Evolutionary conservation across 176 grass and related monocot genomes (phyloP), one percentile per base, ranked within the genome.

Genomic region (Thalia dealbata): DNA sequence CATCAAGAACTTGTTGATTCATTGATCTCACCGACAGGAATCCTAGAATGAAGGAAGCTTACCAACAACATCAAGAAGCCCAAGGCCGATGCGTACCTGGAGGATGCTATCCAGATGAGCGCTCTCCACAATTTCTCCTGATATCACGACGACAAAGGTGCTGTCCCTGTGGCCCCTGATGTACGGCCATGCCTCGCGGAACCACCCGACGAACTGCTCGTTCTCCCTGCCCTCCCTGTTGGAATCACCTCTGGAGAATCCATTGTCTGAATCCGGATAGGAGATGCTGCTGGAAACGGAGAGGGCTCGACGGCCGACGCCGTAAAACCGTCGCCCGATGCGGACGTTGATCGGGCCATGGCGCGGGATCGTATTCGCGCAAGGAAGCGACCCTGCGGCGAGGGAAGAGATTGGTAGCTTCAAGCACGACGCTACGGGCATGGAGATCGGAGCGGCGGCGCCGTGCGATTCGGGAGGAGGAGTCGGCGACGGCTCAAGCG

Each of bases 121-220:
- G 7, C 83, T 87, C n/a, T 85, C 79, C 26, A 91, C 81, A 66
- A 96, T 89, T 71, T 96, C 88, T 43, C 83, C 83, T 0, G 91
- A 96, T 69, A 96, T 69, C 44, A 91, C 86, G 60, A 96, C 81
- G 14, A 96, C 88, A 69, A 96, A 96, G 69, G 83, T 91, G 79
- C 91, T 91, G 15, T 85, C 91, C 13, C 91, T 80, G 55, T 96
- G 91, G 4, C 91, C 91, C 61, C 79, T 85, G 35, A 96, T 86
- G 74, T 96, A 96, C 0, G 91, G 91, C 91, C 91, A 96, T 6
- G 88, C 85, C 78, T 96, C 78, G 23, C 91, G 71, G 67, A 96
- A 91, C 88, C 88, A 96, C 2, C 80, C 83, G 25, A 96, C 91
- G 74, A 96, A 91, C 51, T 73, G 72, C 1, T 63, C 83, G 56